Conservation (phyloP, 345 rosid genomes). For the Salix brachista region DNA sequence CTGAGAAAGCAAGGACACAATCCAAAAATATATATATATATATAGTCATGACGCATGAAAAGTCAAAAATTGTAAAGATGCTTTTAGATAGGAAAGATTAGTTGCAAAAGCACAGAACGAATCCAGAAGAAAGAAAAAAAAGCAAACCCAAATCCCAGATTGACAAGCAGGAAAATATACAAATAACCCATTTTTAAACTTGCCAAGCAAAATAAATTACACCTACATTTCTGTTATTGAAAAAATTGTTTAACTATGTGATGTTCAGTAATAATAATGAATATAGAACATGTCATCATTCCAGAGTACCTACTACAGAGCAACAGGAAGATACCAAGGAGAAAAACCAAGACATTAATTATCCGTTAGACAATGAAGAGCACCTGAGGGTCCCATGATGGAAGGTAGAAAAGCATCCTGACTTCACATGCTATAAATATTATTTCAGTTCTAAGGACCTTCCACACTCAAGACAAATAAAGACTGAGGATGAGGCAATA, state of each 20-base stretch:
- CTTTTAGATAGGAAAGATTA: not conserved
- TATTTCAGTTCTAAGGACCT: not conserved
- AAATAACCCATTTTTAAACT: not conserved
- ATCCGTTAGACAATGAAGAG: not conserved
- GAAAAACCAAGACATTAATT: not conserved
- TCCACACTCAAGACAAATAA: not conserved
- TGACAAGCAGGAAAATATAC: not conserved
- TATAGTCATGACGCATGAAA: not conserved
- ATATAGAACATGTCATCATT: not conserved
- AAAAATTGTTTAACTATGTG: not conserved
- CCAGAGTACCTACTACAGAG: not conserved
- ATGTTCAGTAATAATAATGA: not conserved
- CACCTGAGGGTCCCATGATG: not conserved
- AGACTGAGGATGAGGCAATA: not conserved
- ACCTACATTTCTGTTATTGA: not conserved
- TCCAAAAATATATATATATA: not conserved
- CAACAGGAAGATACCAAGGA: not conserved
- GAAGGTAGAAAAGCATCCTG: not conserved
- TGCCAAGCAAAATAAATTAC: not conserved
- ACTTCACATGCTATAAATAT: not conserved
- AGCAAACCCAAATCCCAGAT: not conserved
- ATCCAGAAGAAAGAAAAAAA: not conserved
- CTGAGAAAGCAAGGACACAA: slow-evolving; percentile 26
- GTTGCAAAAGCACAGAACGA: not conserved
- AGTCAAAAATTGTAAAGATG: not conserved